A percentile compares a stretch with the other conserved stretches of the same genome.
Conservation (phyloP, 2,329 filamentous ascomycete genomes). For the Thermochaetoides dissita region DNA sequence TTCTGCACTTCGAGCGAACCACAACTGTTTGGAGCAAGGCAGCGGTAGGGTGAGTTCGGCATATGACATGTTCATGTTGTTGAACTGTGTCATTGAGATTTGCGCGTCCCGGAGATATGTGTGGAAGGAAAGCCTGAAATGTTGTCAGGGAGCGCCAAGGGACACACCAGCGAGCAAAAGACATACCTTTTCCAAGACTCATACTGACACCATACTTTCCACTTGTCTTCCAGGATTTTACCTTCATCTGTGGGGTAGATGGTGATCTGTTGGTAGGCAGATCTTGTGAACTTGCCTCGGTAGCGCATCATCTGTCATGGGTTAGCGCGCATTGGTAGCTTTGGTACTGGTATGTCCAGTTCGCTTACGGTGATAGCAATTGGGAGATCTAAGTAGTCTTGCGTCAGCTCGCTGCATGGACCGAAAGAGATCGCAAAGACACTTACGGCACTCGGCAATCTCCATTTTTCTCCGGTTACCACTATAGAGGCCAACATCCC, state of each 20-base stretch:
- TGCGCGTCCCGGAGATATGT: conserved; percentile 52
- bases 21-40: conserved; percentile 47
- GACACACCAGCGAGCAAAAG: too few species aligned
- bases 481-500: conserved; percentile 40
- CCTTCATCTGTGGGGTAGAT: conserved; percentile 42
- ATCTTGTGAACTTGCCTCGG: conserved; percentile 43
- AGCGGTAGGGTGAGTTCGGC: conserved; percentile 53
- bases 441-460: conserved; percentile 38
- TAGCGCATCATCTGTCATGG: conserved; percentile 34
- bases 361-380: too few species aligned
- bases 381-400: too few species aligned
- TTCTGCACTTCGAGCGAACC: conserved; percentile 48
- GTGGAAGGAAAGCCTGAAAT: conserved; percentile 44
- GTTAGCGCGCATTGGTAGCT: too few species aligned
- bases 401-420: too few species aligned
- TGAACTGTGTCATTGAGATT: conserved; percentile 51
- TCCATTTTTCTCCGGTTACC: conserved; percentile 43
- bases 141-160: neutral
- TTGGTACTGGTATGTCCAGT: too few species aligned
- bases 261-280: conserved; percentile 36
- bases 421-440: too few species aligned
- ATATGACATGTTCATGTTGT: conserved; percentile 53
- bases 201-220: conserved; percentile 48
- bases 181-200: conserved; percentile 51
- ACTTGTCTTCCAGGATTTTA: conserved; percentile 46